These are phyloP conservation scores for Aspergillus brasiliensis DNA, from an alignment of 2,329 filamentous ascomycete species.

Conservation along the genomic window DNA sequence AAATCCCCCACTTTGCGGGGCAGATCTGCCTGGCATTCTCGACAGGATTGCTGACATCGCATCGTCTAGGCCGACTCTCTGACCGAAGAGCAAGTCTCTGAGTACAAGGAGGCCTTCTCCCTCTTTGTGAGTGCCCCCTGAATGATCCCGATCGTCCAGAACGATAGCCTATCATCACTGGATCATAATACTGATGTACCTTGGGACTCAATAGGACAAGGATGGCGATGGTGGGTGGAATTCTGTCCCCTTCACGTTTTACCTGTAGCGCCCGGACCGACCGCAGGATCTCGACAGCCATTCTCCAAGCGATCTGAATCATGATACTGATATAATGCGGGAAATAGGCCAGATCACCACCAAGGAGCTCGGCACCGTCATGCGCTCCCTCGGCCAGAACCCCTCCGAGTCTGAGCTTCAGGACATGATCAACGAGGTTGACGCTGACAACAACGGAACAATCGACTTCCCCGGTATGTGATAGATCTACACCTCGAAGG, in stretches of 20 bases:
- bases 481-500: neutral
- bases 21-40: conserved; percentile 24
- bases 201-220: conserved; percentile 66
- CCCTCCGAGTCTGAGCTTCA: conserved; percentile 87
- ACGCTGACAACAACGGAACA: conserved; percentile 89
- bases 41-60: conserved; percentile 30
- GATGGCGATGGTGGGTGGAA: conserved; percentile 80
- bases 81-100: conserved; percentile 99
- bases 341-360: conserved; percentile 81
- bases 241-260: neutral
- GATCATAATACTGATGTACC: conserved; percentile 23
- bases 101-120: conserved; percentile 99
- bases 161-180: neutral
- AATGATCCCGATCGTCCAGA: neutral
- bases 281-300: neutral
- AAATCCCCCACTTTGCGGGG: conserved; percentile 40
- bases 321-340: neutral
- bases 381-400: conserved; percentile 88
- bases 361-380: conserved; percentile 86
- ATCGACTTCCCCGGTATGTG: conserved; percentile 83
- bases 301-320: neutral
- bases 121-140: conserved; percentile 79
- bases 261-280: neutral
- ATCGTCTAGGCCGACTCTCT: conserved; percentile 83
- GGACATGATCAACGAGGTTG: conserved; percentile 94